Percentiles rank a stretch among this genome's conserved stretches.
phyloP scores from a whole-genome alignment of 2,329 filamentous ascomycete genomes.

The Periconia sp. region DNA sequence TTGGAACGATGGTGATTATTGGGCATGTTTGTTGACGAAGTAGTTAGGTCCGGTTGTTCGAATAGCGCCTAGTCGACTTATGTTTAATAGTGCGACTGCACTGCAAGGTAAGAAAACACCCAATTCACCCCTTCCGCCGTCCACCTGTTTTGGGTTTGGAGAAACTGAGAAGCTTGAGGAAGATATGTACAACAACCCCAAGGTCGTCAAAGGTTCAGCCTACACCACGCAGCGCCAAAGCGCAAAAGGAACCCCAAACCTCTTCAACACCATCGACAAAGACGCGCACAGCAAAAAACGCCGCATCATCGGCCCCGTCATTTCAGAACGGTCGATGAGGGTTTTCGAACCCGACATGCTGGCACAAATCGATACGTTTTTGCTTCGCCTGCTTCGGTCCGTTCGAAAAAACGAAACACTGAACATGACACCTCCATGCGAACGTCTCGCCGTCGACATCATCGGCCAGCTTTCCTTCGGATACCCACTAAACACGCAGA shows the following conservation, averaged over 20 bases:
- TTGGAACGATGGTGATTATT: neutral
- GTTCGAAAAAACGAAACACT: slow-evolving; percentile 25
- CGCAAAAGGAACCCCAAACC: neutral
- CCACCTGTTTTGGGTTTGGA: no score
- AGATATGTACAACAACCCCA: slow-evolving; percentile 43
- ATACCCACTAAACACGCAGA: slow-evolving; percentile 26
- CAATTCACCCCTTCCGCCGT: neutral
- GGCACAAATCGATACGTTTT: slow-evolving; percentile 35
- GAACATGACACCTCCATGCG: slow-evolving; percentile 6
- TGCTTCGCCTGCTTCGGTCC: neutral
- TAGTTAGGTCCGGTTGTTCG: slow-evolving; percentile 55
- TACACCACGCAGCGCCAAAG: slow-evolving; percentile 32
- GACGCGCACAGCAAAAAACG: slow-evolving; percentile 41
- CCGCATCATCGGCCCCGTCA: slow-evolving; percentile 41
- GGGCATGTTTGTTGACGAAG: neutral
- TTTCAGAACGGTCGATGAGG: slow-evolving; percentile 42
- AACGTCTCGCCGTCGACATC: slow-evolving; percentile 38
- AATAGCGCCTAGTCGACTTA: slow-evolving; percentile 72
- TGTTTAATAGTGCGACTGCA: slow-evolving; percentile 65
- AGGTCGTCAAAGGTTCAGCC: slow-evolving; percentile 45
- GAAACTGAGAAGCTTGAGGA: slow-evolving; percentile 19
- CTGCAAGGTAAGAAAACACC: slow-evolving; percentile 43
- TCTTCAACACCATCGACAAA: slow-evolving; percentile 33
- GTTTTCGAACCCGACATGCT: slow-evolving; percentile 42
- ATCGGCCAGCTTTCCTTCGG: slow-evolving; percentile 44